Evolutionary conservation across 441 rosid species (phyloP).

Genomic region (Syzygium syzygioides): DNA sequence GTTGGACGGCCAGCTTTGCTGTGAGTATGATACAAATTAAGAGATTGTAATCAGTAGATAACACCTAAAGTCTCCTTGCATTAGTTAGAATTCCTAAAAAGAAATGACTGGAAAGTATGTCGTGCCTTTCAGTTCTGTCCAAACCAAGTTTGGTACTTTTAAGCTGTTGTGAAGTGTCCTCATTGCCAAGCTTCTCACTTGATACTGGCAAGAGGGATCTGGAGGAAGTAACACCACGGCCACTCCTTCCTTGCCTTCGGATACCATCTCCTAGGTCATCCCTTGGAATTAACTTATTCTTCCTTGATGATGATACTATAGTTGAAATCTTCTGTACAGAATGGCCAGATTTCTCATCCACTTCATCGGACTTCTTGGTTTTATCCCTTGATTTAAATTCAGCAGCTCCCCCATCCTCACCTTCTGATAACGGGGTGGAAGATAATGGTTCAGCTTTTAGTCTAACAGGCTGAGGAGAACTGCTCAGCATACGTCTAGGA

Average conservation of each 20-base stretch:
- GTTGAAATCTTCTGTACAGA: constrained; percentile 65
- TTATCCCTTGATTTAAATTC: constrained; percentile 76
- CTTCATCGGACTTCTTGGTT: constrained; percentile 66
- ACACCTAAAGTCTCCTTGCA: not conserved
- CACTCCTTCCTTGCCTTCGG: constrained; percentile 83
- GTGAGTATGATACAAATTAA: constrained; percentile 27
- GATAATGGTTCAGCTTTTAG: constrained; percentile 66
- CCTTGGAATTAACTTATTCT: constrained; percentile 57
- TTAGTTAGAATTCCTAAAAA: constrained; percentile 5
- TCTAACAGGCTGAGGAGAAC: constrained; percentile 74
- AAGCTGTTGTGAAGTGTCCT: constrained; percentile 85
- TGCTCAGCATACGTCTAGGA: constrained; percentile 56
- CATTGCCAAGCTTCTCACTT: constrained; percentile 63
- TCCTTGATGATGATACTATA: constrained; percentile 64
- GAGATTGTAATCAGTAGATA: constrained; percentile 16
- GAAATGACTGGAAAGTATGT: constrained; percentile 7
- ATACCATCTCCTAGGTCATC: constrained; percentile 83
- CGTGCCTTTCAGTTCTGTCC: constrained; percentile 84
- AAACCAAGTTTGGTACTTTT: constrained; percentile 75
- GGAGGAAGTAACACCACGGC: constrained; percentile 57
- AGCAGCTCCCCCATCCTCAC: constrained; percentile 84
- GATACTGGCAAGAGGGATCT: constrained; percentile 58
- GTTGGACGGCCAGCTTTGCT: constrained; percentile 92
- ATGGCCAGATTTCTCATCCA: constrained; percentile 57
- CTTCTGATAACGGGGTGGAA: constrained; percentile 76